Percentiles rank a stretch among this genome's conserved stretches.
phyloP scores from a whole-genome alignment of 768 basidiomycete genomes.

The Xanthoconium purpureum region DNA sequence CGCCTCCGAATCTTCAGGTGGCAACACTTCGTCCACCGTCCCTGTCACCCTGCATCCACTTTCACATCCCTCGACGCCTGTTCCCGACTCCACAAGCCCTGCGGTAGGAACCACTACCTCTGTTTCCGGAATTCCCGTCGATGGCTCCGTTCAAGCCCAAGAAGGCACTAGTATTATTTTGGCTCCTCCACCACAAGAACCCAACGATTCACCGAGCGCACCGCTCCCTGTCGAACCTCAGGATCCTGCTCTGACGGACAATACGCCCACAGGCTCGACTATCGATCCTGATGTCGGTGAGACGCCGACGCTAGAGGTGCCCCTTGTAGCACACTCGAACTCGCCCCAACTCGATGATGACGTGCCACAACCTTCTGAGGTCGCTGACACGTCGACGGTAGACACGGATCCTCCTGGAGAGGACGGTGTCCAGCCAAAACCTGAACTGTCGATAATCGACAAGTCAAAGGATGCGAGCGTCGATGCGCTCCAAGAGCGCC shows the following conservation, averaged over 20 bases:
- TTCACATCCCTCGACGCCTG: constrained; percentile 43
- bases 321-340: background rate
- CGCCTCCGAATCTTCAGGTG: constrained; percentile 51
- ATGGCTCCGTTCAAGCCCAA: background rate
- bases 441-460: background rate
- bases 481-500: constrained; percentile 60
- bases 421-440: background rate
- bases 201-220: background rate
- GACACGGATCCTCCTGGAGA: background rate
- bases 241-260: background rate
- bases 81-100: constrained; percentile 39
- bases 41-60: constrained; percentile 33
- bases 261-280: background rate
- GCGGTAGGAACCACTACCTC: background rate
- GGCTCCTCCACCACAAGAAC: background rate
- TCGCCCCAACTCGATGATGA: background rate
- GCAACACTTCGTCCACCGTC: constrained; percentile 37
- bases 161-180: background rate
- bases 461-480: constrained; percentile 32
- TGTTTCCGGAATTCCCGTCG: background rate
- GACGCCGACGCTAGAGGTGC: background rate
- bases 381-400: background rate
- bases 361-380: background rate
- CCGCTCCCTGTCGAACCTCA: background rate
- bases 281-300: background rate